Conservation (phyloP, 2,329 filamentous ascomycete species). For the Gyromitra esculenta region DNA sequence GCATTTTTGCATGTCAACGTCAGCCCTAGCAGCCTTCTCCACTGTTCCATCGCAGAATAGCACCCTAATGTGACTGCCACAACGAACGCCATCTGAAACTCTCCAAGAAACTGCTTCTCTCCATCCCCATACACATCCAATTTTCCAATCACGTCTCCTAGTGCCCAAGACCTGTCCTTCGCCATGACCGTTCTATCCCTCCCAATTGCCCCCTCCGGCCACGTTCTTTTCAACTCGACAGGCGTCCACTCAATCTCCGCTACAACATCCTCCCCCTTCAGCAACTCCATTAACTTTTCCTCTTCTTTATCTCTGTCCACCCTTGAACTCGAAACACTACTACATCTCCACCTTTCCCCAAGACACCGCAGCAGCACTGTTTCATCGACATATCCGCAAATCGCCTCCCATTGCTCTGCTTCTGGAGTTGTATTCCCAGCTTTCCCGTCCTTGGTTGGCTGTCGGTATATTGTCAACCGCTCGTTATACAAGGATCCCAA, state of each 20-base stretch:
- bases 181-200: conserved; percentile 57
- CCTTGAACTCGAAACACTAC: conserved; percentile 51
- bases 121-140: conserved; percentile 21
- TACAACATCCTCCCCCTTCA: conserved; percentile 26
- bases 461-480: conserved; percentile 40
- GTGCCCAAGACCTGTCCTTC: conserved; percentile 57
- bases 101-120: conserved; percentile 54
- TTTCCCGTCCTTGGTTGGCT: conserved; percentile 32
- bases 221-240: conserved; percentile 57
- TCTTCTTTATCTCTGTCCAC: conserved; percentile 54
- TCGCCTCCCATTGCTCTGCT: conserved; percentile 55
- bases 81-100: conserved; percentile 55
- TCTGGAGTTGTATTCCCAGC: conserved; percentile 42
- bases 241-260: conserved; percentile 53
- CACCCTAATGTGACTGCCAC: conserved; percentile 56
- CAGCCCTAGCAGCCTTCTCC: conserved; percentile 55
- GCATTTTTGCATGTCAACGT: conserved; percentile 54
- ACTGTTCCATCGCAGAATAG: conserved; percentile 56
- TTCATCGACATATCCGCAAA: conserved; percentile 48
- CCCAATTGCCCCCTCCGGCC: conserved; percentile 56
- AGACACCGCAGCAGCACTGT: conserved; percentile 53
- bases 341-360: conserved; percentile 53
- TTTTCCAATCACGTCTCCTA: conserved; percentile 39
- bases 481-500: conserved; percentile 31
- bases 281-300: conserved; percentile 48